phyloP scores from a whole-genome alignment of 305 asterid genomes.

The Solanum chacoense region DNA sequence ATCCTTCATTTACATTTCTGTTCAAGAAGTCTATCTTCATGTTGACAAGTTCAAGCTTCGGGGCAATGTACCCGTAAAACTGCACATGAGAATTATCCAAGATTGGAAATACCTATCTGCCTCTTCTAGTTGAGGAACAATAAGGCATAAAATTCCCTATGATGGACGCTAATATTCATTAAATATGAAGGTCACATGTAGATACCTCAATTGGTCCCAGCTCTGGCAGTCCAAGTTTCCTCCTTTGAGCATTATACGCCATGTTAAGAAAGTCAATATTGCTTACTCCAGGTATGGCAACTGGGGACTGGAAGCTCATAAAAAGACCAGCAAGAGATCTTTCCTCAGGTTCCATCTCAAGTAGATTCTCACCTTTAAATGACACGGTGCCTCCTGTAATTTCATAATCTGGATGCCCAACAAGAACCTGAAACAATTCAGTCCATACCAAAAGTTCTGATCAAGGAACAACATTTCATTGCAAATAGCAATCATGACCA shows the following conservation, averaged over 20 bases:
- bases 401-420: constrained; percentile 98
- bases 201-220: constrained; percentile 94
- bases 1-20: constrained; percentile 96
- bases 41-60: constrained; percentile 79
- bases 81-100: constrained; percentile 30
- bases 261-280: constrained; percentile 87
- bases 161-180: not conserved
- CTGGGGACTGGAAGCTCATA: constrained; percentile 95
- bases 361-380: constrained; percentile 66
- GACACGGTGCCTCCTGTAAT: constrained; percentile 42
- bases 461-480: not conserved
- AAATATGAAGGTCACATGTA: not conserved
- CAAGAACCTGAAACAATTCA: constrained; percentile 67
- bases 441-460: constrained; percentile 7
- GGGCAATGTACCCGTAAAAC: constrained; percentile 74
- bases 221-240: constrained; percentile 73
- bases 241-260: constrained; percentile 87
- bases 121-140: not conserved
- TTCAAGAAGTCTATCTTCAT: constrained; percentile 82
- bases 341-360: constrained; percentile 95
- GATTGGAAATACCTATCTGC: not conserved
- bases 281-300: constrained; percentile 95
- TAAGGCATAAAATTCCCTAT: not conserved
- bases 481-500: not conserved
- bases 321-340: constrained; percentile 78